Evolutionary conservation across 306 rosid genomes (phyloP), one percentile per base, ranked within the genome.

Genomic region (Morella rubra): DNA sequence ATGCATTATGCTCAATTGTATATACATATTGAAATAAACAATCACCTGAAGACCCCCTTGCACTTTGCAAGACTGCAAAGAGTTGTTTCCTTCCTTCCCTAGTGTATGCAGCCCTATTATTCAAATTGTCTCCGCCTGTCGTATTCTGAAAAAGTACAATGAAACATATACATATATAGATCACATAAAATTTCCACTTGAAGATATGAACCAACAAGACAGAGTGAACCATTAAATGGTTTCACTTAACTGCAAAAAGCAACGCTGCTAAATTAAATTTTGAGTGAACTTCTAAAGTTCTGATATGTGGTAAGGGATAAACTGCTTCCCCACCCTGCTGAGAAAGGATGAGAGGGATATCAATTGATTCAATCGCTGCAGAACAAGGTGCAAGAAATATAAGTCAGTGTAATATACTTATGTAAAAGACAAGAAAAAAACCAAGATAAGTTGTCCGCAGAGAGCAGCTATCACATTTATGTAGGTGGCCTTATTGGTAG

Each of bases 321-420:
- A 85, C 97, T 74, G 97, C 83, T 88, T 96, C 99, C 84, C 99
- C 99, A 58, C 96, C 99, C 87, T 89, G 96, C 88, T 96, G 98
- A 75, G 99, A 96, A 81, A 96, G 98, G 88, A 96, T 84, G 81
- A 87, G 97, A 56, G 97, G 98, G 79, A 96, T 92, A 86, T 96
- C 99, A 83, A 96, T 81, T 69, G 96, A 77, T 87, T 92, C 97
- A 86, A 96, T 91, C 70, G 86, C 99, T 96, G 98, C 92, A 82
- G 52, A 66, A 71, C 52, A 75, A 76, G 77, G 67, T 76, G 76
- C 73, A 69, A 76, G 74, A 69, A 46, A 71, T 51, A 69, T 75
- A 76, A 82, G 81, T 82, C 73, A 83, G 78, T 60, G 59, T 22
- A n/a, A 8, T 55, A 58, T 45, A 41, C 37, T 27, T 40, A 7